Percentiles rank a stretch among this genome's conserved stretches.
These are phyloP conservation scores for Geoglossum glabrum DNA, from an alignment of 495 filamentous ascomycete species.

Conservation along the genomic window DNA sequence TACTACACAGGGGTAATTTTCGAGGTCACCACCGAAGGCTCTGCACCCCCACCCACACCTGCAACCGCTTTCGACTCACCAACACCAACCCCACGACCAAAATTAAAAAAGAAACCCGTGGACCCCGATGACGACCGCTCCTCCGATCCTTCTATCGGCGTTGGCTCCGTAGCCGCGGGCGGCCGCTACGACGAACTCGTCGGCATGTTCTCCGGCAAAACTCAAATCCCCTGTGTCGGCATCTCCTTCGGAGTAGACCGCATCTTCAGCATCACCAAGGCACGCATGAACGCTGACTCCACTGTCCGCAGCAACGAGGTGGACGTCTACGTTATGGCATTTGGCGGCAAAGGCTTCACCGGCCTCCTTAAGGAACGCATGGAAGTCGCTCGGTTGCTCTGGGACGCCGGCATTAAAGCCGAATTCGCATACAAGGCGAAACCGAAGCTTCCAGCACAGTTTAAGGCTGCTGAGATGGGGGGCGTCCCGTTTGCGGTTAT, in stretches of 20 bases:
- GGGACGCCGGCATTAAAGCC: constrained; percentile 66
- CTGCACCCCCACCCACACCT: constrained; percentile 32
- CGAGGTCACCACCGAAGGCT: constrained; percentile 75
- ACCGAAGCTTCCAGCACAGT: constrained; percentile 57
- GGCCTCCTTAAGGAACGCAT: constrained; percentile 68
- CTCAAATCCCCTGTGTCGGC: constrained; percentile 76
- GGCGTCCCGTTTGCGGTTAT: constrained; percentile 57
- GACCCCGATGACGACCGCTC: constrained; percentile 61
- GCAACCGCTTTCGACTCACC: neutral
- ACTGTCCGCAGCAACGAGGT: constrained; percentile 48
- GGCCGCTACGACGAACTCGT: constrained; percentile 88
- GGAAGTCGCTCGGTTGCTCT: constrained; percentile 46
- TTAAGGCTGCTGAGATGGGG: constrained; percentile 55
- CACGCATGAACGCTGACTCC: constrained; percentile 38
- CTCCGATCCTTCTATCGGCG: constrained; percentile 60
- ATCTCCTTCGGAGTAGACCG: constrained; percentile 91
- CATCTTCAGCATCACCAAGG: constrained; percentile 80
- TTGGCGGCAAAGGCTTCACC: constrained; percentile 72
- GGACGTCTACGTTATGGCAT: constrained; percentile 81
- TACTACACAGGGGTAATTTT: constrained; percentile 94
- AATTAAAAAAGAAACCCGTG: constrained; percentile 32
- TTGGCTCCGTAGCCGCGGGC: constrained; percentile 75
- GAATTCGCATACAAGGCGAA: constrained; percentile 67
- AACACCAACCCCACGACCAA: neutral
- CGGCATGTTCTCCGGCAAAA: constrained; percentile 74